These are phyloP conservation scores for Neonectria neomacrospora DNA, from an alignment of 2,329 filamentous ascomycete genomes.

Conservation along the genomic window DNA sequence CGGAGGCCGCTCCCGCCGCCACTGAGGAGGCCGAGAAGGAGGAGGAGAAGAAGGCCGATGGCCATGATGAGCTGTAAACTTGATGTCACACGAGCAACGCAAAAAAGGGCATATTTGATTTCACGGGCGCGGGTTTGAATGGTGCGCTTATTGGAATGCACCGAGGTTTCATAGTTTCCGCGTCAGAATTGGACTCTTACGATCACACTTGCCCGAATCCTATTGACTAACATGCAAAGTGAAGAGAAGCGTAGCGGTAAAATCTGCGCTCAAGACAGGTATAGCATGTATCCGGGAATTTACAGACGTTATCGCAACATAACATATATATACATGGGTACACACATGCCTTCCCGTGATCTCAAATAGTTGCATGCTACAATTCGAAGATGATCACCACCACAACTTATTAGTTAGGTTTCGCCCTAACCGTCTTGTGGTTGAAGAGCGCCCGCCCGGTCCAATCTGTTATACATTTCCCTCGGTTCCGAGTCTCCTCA, in stretches of 20 bases:
- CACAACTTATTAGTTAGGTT: constrained; percentile 24
- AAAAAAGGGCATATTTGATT: constrained; percentile 49
- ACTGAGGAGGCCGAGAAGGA: constrained; percentile 64
- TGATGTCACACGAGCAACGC: constrained; percentile 43
- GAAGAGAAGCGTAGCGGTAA: not conserved
- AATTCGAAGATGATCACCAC: constrained; percentile 19
- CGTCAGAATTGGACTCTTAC: constrained; percentile 41
- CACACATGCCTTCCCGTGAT: constrained; percentile 21
- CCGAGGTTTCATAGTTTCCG: constrained; percentile 45
- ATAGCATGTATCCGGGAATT: constrained; percentile 15
- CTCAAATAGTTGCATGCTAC: constrained; percentile 14
- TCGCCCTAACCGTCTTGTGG: constrained; percentile 20
- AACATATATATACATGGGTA: constrained; percentile 26
- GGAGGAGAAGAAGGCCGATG: constrained; percentile 60
- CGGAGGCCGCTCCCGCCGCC: constrained; percentile 65
- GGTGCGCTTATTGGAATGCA: constrained; percentile 40
- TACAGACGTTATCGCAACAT: constrained; percentile 28
- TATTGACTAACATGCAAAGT: not conserved
- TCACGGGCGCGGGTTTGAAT: constrained; percentile 49
- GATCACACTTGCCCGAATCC: constrained; percentile 33
- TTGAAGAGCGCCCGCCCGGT: constrained; percentile 17
- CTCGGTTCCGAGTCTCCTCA: constrained; percentile 53
- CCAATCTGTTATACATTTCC: constrained; percentile 37
- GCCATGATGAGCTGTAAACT: constrained; percentile 81
- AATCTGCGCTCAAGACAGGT: not conserved